phyloP scores from a whole-genome alignment of 306 rosid species.

The Pyrus betulifolia region DNA sequence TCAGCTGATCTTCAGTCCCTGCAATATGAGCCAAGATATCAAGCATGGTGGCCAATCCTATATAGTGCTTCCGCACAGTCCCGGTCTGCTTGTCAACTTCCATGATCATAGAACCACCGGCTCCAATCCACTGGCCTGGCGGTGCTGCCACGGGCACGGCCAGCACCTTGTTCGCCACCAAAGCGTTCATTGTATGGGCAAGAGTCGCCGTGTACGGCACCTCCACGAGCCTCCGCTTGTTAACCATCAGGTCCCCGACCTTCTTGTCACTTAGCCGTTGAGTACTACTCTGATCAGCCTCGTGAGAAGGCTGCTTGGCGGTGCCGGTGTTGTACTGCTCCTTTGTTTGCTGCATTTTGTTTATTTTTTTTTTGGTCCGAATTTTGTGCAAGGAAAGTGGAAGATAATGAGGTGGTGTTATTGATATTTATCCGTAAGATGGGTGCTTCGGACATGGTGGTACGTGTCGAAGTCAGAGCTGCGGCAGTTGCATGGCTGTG shows the following conservation, averaged over 20 bases:
- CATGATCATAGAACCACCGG: constrained; percentile 83
- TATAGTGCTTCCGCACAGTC: constrained; percentile 56
- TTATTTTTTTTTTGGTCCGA: neutral
- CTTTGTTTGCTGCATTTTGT: constrained; percentile 28
- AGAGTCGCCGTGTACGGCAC: constrained; percentile 81
- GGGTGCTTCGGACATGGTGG: neutral
- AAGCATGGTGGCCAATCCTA: constrained; percentile 89
- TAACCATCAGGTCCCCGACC: constrained; percentile 53
- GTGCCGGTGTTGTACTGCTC: neutral
- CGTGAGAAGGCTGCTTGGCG: constrained; percentile 9
- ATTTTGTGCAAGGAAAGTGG: neutral
- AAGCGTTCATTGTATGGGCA: constrained; percentile 60
- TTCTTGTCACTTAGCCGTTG: constrained; percentile 35
- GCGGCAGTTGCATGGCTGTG: neutral
- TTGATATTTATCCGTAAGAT: neutral
- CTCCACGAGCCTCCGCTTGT: constrained; percentile 65
- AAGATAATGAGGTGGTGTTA: neutral
- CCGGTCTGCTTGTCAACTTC: constrained; percentile 72
- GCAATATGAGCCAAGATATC: constrained; percentile 78
- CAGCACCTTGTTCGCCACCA: constrained; percentile 63
- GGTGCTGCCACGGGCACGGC: constrained; percentile 91
- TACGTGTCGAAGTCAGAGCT: neutral
- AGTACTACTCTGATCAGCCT: neutral
- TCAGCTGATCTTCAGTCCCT: constrained; percentile 36
- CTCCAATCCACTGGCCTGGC: constrained; percentile 93